Evolutionary conservation across 2,329 filamentous ascomycete genomes (phyloP).

Genomic region (Dactylellina haptotyla): DNA sequence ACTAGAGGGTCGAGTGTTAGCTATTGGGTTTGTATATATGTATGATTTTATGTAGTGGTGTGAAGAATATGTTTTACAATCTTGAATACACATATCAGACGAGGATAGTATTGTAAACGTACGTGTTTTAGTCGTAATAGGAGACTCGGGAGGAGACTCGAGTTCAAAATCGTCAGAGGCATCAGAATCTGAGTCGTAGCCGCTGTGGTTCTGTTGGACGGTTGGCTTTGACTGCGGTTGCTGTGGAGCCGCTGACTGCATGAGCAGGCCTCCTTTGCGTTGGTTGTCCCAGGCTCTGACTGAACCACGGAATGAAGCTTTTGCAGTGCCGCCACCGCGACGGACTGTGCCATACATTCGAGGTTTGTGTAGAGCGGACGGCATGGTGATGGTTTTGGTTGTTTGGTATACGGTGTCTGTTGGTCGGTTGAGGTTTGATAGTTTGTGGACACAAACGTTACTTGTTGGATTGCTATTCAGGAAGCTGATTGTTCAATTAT

Average conservation of each 20-base stretch:
- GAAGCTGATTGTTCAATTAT: too few species aligned
- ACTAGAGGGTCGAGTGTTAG: not conserved
- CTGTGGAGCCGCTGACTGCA: slow-evolving; percentile 14
- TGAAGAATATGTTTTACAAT: slow-evolving; percentile 10
- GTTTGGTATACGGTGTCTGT: not conserved
- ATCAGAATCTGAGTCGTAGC: slow-evolving; percentile 12
- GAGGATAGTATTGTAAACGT: not conserved
- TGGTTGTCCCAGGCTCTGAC: slow-evolving; percentile 45
- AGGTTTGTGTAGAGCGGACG: slow-evolving; percentile 8
- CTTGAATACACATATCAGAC: not conserved
- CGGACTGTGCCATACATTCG: slow-evolving; percentile 47
- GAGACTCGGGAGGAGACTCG: slow-evolving; percentile 40
- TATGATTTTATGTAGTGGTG: not conserved
- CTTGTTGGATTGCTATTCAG: too few species aligned
- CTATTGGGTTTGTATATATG: not conserved
- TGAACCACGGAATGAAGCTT: slow-evolving; percentile 34
- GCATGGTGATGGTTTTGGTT: slow-evolving; percentile 24
- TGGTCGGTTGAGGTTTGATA: not conserved
- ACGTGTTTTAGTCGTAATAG: slow-evolving; percentile 17
- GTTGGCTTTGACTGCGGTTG: slow-evolving; percentile 11
- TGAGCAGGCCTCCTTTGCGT: slow-evolving; percentile 27
- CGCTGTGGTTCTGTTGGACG: not conserved
- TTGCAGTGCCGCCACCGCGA: slow-evolving; percentile 23
- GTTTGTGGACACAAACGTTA: not conserved
- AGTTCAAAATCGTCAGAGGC: slow-evolving; percentile 34